Percentiles rank a stretch among this genome's conserved stretches.
Conservation (phyloP, 2,329 filamentous ascomycete species). For the Neonectria hederae region DNA sequence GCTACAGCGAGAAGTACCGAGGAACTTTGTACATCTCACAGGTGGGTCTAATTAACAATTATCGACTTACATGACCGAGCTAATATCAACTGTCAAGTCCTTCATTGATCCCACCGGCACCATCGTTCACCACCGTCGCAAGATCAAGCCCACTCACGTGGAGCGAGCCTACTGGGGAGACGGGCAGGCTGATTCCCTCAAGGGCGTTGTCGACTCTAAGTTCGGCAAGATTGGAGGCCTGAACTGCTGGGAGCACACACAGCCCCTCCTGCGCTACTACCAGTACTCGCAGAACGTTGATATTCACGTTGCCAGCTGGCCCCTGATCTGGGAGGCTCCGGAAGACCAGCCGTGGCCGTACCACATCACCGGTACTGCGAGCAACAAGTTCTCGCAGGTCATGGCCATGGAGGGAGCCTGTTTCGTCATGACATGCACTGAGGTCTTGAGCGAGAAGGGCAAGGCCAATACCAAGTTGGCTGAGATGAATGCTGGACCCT, state of each 20-base stretch:
- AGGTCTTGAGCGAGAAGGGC: slow-evolving; percentile 55
- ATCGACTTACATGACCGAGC: neutral
- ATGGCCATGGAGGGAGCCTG: slow-evolving; percentile 65
- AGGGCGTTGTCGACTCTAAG: slow-evolving; percentile 48
- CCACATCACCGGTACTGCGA: slow-evolving; percentile 33
- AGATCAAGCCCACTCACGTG: slow-evolving; percentile 63
- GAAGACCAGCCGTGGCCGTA: slow-evolving; percentile 47
- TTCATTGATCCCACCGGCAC: slow-evolving; percentile 53
- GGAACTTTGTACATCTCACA: slow-evolving; percentile 54
- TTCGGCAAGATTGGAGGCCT: slow-evolving; percentile 54
- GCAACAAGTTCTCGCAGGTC: slow-evolving; percentile 54
- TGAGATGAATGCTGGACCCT: slow-evolving; percentile 44
- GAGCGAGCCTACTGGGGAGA: slow-evolving; percentile 61
- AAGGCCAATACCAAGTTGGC: slow-evolving; percentile 42
- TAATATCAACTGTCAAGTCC: slow-evolving; percentile 46
- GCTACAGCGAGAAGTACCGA: slow-evolving; percentile 52
- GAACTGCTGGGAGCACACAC: slow-evolving; percentile 60
- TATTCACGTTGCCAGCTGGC: slow-evolving; percentile 61
- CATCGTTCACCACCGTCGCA: slow-evolving; percentile 53
- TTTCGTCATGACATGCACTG: slow-evolving; percentile 63
- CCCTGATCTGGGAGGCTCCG: slow-evolving; percentile 34
- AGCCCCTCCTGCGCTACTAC: slow-evolving; percentile 59
- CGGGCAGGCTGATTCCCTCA: slow-evolving; percentile 49
- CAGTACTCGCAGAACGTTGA: slow-evolving; percentile 54
- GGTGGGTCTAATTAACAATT: neutral